Evolutionary conservation across 768 basidiomycete species (phyloP).

Genomic region (Xerocomellus chrysenteron): DNA sequence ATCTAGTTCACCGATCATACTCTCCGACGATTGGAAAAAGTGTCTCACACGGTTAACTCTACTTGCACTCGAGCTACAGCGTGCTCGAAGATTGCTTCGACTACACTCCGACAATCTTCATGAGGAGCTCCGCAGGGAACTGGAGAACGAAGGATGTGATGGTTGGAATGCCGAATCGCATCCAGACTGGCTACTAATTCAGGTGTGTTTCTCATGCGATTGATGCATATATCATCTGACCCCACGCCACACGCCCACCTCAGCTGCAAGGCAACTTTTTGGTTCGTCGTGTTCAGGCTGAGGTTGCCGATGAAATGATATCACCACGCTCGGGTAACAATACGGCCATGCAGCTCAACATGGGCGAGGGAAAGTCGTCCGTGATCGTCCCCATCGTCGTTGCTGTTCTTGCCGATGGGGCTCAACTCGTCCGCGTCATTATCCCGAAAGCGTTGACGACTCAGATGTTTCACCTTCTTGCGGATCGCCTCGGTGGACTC

Average conservation of each 20-base stretch:
- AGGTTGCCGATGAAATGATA: slow-evolving; percentile 49
- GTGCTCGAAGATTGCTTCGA: slow-evolving; percentile 35
- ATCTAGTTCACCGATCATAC: slow-evolving; percentile 14
- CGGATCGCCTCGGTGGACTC: slow-evolving; percentile 43
- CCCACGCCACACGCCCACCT: neutral
- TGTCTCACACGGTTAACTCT: slow-evolving; percentile 30
- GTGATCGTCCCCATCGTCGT: slow-evolving; percentile 47
- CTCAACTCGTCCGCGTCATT: slow-evolving; percentile 46
- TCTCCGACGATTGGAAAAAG: slow-evolving; percentile 31
- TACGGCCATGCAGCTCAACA: slow-evolving; percentile 50
- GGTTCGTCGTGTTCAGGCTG: slow-evolving; percentile 42
- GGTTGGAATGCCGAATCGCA: slow-evolving; percentile 16
- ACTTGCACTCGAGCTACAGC: slow-evolving; percentile 35
- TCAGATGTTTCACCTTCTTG: slow-evolving; percentile 51
- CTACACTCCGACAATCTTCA: slow-evolving; percentile 18
- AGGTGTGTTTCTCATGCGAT: slow-evolving; percentile 26
- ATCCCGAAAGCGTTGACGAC: slow-evolving; percentile 45
- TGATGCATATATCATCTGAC: neutral
- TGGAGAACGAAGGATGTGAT: slow-evolving; percentile 23
- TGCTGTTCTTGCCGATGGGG: slow-evolving; percentile 42
- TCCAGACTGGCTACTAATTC: slow-evolving; percentile 47
- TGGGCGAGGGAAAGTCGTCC: slow-evolving; percentile 58
- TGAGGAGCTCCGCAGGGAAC: slow-evolving; percentile 34
- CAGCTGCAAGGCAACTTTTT: slow-evolving; percentile 48
- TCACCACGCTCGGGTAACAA: slow-evolving; percentile 36